phyloP scores from a whole-genome alignment of 1,284 basidiomycete genomes.

The Mycena sp. region DNA sequence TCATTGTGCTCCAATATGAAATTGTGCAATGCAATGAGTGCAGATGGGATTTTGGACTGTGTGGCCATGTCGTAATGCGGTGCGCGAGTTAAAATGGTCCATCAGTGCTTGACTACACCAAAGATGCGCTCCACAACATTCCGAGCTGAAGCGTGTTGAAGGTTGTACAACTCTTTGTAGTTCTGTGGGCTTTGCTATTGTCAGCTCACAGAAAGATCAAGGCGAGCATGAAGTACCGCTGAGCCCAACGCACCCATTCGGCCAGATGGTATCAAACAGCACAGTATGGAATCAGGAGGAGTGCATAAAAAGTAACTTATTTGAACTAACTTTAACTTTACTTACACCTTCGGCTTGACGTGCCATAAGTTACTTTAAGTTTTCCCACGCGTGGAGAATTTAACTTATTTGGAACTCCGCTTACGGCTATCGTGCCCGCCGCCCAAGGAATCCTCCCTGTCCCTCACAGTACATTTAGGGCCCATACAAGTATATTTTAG shows the following conservation, averaged over 20 bases:
- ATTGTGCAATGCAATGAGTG: slow-evolving; percentile 34
- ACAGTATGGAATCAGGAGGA: slow-evolving; percentile 39
- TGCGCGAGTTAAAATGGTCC: slow-evolving; percentile 33
- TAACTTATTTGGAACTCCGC: no score
- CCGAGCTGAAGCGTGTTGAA: slow-evolving; percentile 44
- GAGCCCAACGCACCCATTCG: slow-evolving; percentile 42
- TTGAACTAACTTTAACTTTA: no score
- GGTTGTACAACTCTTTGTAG: slow-evolving; percentile 44
- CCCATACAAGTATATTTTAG: no score
- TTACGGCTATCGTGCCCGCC: no score
- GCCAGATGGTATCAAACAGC: slow-evolving; percentile 44
- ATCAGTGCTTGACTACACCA: slow-evolving; percentile 41
- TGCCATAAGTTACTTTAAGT: no score
- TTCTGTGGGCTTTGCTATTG: slow-evolving; percentile 38
- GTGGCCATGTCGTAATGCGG: slow-evolving; percentile 37
- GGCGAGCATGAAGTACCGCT: slow-evolving; percentile 23
- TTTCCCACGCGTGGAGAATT: no score
- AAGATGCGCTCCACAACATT: no score
- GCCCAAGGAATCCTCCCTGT: no score
- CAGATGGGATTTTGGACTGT: slow-evolving; percentile 42
- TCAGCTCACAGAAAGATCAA: neutral
- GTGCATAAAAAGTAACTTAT: no score
- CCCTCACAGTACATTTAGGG: no score
- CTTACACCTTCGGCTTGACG: no score
- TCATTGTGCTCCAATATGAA: slow-evolving; percentile 30